These are phyloP conservation scores for Whalleya microplaca DNA, from an alignment of 2,329 filamentous ascomycete genomes.

Conservation along the genomic window DNA sequence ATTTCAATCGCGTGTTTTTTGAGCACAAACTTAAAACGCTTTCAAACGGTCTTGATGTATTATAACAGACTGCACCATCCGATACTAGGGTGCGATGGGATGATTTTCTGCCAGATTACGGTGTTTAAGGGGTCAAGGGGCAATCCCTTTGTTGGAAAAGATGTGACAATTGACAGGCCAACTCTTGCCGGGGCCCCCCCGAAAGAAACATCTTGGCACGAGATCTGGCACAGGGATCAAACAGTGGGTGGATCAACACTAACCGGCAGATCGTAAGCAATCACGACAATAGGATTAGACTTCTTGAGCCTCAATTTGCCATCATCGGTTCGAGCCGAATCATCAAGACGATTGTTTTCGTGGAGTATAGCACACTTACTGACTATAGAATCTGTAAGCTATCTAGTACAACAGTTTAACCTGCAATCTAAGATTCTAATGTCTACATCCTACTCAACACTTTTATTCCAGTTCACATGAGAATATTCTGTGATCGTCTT, in stretches of 20 bases:
- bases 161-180: background rate
- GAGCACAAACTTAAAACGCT: background rate
- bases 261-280: slow-evolving; percentile 27
- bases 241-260: slow-evolving; percentile 26
- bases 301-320: slow-evolving; percentile 12
- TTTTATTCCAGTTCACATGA: background rate
- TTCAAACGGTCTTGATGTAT: slow-evolving; percentile 17
- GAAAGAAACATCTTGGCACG: slow-evolving; percentile 29
- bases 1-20: slow-evolving; percentile 3
- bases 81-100: slow-evolving; percentile 25
- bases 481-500: background rate
- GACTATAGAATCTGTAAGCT: too few species aligned
- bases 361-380: background rate
- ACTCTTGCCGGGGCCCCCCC: slow-evolving; percentile 20
- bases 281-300: slow-evolving; percentile 7
- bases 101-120: slow-evolving; percentile 2
- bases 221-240: slow-evolving; percentile 31
- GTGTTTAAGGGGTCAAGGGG: slow-evolving; percentile 2
- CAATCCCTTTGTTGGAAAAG: background rate
- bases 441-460: too few species aligned
- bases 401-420: too few species aligned
- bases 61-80: slow-evolving; percentile 12
- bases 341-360: background rate
- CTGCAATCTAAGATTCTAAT: too few species aligned
- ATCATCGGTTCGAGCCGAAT: slow-evolving; percentile 23